Evolutionary conservation across 805 yeast genomes (phyloP).

Genomic region (Nakazawaea ernobii): DNA sequence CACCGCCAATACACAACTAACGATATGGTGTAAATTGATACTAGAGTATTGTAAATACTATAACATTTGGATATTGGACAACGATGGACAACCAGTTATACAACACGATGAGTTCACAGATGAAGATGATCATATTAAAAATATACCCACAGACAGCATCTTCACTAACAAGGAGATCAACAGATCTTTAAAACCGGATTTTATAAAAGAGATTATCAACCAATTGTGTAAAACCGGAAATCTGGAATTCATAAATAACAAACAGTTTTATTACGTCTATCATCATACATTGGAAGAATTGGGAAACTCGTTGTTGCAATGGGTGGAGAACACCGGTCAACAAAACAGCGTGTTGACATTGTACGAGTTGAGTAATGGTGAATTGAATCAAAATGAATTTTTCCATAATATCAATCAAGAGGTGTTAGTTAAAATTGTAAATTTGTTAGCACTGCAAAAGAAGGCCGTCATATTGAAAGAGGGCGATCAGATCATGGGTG

Average conservation of each 20-base stretch:
- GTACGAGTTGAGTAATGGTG: constrained; percentile 72
- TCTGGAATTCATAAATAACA: constrained; percentile 27
- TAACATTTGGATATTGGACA: constrained; percentile 48
- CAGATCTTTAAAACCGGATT: constrained; percentile 48
- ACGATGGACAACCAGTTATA: constrained; percentile 26
- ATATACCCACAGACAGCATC: constrained; percentile 20
- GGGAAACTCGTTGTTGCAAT: constrained; percentile 56
- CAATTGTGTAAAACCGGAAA: constrained; percentile 45
- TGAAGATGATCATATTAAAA: constrained; percentile 15
- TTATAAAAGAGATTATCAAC: constrained; percentile 48
- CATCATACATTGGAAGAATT: constrained; percentile 71
- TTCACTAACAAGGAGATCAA: constrained; percentile 49
- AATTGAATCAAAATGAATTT: constrained; percentile 46
- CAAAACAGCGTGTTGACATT: constrained; percentile 70
- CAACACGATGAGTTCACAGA: constrained; percentile 13
- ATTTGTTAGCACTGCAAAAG: constrained; percentile 56
- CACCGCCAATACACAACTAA: constrained; percentile 69
- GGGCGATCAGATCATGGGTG: constrained; percentile 56
- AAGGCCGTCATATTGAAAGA: constrained; percentile 71
- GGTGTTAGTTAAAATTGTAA: constrained; percentile 49
- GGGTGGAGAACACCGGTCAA: constrained; percentile 79
- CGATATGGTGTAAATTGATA: constrained; percentile 70
- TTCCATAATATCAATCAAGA: constrained; percentile 58
- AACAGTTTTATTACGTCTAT: constrained; percentile 39
- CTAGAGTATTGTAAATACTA: constrained; percentile 53